Evolutionary conservation across 2,329 filamentous ascomycete genomes (phyloP), one percentile per base, ranked within the genome.

Genomic region (Nigrospora oryzae): DNA sequence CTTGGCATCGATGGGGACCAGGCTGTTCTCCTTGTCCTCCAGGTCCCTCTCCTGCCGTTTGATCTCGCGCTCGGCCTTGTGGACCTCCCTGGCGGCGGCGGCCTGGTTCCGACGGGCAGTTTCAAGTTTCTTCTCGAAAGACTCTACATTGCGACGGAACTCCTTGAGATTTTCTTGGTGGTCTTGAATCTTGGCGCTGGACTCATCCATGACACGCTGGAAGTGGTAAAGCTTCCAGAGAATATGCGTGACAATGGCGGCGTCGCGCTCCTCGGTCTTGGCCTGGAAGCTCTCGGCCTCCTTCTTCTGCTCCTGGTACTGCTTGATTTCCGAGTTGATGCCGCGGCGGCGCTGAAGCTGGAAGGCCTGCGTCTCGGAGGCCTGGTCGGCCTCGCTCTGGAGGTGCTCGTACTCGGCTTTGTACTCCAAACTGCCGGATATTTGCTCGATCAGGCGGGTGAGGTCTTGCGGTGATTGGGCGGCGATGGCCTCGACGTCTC

Each of bases 191-290:
- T 93, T 84, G 38, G 81, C 82, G 53, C 85, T 90, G 19, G 93
- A 95, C 55, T 91, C 86, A 55, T 96, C 88, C 71, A 98, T 96
- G 30, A 89, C 79, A 46, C 84, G 85, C 63, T 98, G 91, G 62
- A 95, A 94, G 59, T 95, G 89, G 63, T 89, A 97, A 2, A 98
- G 74, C 66, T 96, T 97, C 91, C 91, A 98, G 13, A 98, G 71
- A 32, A 94, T 90, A 53, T 97, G 91, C 1, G 86, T 90, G 45
- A 97, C 87, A 46, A 96, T 86, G 8, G 91, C 93, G 44, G 88
- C 79, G 61, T 98, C 91, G 41, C 88, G 83, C 63, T 97, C 89
- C 44, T 93, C 86, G 1, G 86, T 86, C 65, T 96, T 97, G 51
- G 80, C 83, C 59, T 94, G 86, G 60, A 91, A 98, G 55, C 84